These are phyloP conservation scores for Ceratocystis ficicola DNA, from an alignment of 2,329 filamentous ascomycete genomes.

Conservation along the genomic window DNA sequence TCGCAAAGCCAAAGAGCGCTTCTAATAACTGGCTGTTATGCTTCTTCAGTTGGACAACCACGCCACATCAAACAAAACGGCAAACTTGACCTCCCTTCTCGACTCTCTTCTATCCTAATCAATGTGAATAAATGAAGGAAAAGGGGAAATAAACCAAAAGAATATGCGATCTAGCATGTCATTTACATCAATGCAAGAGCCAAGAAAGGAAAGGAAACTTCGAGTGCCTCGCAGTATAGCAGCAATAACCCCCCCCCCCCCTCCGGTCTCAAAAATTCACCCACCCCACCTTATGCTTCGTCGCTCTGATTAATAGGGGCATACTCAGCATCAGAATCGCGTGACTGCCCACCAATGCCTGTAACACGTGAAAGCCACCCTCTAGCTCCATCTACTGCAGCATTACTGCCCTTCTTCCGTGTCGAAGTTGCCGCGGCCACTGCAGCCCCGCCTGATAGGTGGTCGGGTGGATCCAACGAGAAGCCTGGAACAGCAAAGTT, in stretches of 20 bases:
- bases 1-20: constrained; percentile 7
- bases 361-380: constrained; percentile 39
- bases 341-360: constrained; percentile 29
- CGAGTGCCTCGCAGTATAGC: background rate
- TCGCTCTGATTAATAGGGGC: constrained; percentile 34
- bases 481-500: constrained; percentile 51
- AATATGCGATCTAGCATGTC: background rate
- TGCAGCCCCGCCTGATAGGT: constrained; percentile 32
- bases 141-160: background rate
- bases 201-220: background rate
- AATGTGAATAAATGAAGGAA: background rate
- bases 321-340: constrained; percentile 31
- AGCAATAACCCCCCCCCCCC: background rate
- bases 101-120: background rate
- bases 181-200: too few species aligned
- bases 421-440: background rate
- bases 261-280: background rate
- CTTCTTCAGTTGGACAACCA: background rate
- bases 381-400: constrained; percentile 24
- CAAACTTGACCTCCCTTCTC: background rate
- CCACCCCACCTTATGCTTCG: constrained; percentile 24
- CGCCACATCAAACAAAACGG: background rate
- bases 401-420: background rate
- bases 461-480: constrained; percentile 58
- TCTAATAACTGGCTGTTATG: constrained; percentile 1